A percentile compares a stretch with the other conserved stretches of the same genome.
Evolutionary conservation across 345 rosid genomes (phyloP).

Genomic region (Gossypium herbaceum): DNA sequence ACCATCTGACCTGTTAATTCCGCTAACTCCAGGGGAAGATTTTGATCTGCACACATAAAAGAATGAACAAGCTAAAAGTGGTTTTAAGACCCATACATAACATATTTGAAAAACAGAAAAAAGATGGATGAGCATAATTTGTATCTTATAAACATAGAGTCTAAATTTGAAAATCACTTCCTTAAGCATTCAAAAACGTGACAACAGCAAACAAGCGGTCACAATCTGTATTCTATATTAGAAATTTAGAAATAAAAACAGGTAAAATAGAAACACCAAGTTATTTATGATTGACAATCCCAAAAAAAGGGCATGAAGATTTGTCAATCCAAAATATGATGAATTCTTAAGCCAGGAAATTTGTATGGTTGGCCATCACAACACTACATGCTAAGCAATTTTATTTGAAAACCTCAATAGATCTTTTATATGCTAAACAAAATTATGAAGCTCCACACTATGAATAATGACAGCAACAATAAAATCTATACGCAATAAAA

Average conservation of each 20-base stretch:
- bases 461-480: neutral
- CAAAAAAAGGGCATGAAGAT: neutral
- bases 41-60: slow-evolving; percentile 53
- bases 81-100: neutral
- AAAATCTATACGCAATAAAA: neutral
- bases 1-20: slow-evolving; percentile 58
- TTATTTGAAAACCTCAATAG: neutral
- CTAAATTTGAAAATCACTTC: neutral
- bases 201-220: neutral
- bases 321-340: neutral
- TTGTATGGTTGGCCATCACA: neutral
- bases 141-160: neutral
- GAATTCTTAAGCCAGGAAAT: neutral
- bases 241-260: neutral
- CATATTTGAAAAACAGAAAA: neutral
- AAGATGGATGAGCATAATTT: neutral
- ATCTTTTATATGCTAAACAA: neutral
- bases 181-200: neutral
- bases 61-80: slow-evolving; percentile 11
- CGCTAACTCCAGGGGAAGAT: slow-evolving; percentile 53
- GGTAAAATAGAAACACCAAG: neutral
- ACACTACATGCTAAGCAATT: neutral
- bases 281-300: neutral
- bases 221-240: neutral
- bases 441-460: neutral